phyloP scores from a whole-genome alignment of 225 moss, liverwort and hornwort species.

The Marchantia polymorpha region DNA sequence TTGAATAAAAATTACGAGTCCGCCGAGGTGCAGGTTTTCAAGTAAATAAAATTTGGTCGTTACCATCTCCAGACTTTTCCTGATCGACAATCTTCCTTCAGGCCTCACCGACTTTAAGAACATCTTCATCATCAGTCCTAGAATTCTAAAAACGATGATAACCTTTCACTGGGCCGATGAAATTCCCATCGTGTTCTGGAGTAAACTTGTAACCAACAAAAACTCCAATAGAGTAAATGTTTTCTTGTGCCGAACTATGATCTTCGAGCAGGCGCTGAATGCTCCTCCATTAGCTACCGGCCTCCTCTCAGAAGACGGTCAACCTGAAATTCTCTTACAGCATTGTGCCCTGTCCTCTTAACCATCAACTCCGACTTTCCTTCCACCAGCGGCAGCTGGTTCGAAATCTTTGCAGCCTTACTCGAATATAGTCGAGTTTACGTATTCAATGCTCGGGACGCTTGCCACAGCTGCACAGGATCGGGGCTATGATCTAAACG shows the following conservation, averaged over 20 bases:
- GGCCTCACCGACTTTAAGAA: background rate
- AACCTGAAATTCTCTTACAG: background rate
- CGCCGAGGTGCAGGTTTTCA: background rate
- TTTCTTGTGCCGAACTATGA: background rate
- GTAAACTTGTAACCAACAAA: background rate
- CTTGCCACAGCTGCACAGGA: background rate
- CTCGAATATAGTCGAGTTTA: background rate
- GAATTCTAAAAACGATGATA: background rate
- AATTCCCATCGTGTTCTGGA: background rate
- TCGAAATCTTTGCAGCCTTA: too few species aligned
- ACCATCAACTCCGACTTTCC: background rate
- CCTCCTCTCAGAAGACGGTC: background rate
- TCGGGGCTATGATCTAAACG: background rate
- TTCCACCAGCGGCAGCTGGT: background rate
- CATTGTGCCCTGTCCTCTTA: background rate
- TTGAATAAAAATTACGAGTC: too few species aligned
- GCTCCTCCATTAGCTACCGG: background rate
- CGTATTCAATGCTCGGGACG: background rate
- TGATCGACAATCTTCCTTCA: constrained; percentile 16
- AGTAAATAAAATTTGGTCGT: background rate
- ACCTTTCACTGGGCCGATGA: background rate
- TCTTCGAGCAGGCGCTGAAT: background rate
- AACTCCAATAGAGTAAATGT: background rate
- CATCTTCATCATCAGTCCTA: constrained; percentile 19
- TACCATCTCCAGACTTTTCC: constrained; percentile 5